Base-by-base conservation (phyloP, 768 basidiomycete genomes). In the Boletus patriciae region DNA sequence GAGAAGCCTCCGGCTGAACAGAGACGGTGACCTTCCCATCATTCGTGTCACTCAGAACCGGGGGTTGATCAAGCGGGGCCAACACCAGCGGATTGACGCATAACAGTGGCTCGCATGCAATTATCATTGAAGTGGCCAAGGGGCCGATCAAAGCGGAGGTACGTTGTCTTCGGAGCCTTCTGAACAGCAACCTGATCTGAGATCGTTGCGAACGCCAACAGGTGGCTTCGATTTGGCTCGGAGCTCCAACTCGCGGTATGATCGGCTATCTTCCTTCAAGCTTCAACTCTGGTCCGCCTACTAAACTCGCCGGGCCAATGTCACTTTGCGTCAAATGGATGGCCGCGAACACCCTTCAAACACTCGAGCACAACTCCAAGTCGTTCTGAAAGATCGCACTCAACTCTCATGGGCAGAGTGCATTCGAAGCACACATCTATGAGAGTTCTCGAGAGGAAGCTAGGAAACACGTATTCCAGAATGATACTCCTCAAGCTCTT, bases 91-190 rank as follows among this genome's bases (percentile, higher is more conserved):
- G 34, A 7, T 36, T 16, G 34, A 36, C 34, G 34, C 34, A 36
- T 16, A 36, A 36, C 34, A 36, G 34, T 36, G 38, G 38, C 38
- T 40, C 16, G 38, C 38, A 40, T 36, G 34, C 15, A 36, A 36
- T 36, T 36, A 16, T 16, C 15, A 16, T 36, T 31, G 31, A 34
- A 34, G 13, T 12, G 33, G 33, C 33, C 37, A 16, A 16, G 37
- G 38, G 11, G 16, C 43, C 44, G 55, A 56, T 54, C 51, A 54
- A 19, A 29, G 42, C 21, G 50, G 55, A 37, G 54, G 41, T 55
- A 13, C n/a, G 49, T 44, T 23, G 33, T 44, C 21, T 56, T 54
- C 29, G 43, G 25, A 44, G 25, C 25, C 16, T 15, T 29, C 19
- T 37, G 21, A 37, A 37, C n/a, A 36, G 23, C 27, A 18, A 45